Evolutionary conservation across 164 flowering plant species (phyloP), one percentile per base, ranked within the genome.

Genomic region (Buxus sempervirens): DNA sequence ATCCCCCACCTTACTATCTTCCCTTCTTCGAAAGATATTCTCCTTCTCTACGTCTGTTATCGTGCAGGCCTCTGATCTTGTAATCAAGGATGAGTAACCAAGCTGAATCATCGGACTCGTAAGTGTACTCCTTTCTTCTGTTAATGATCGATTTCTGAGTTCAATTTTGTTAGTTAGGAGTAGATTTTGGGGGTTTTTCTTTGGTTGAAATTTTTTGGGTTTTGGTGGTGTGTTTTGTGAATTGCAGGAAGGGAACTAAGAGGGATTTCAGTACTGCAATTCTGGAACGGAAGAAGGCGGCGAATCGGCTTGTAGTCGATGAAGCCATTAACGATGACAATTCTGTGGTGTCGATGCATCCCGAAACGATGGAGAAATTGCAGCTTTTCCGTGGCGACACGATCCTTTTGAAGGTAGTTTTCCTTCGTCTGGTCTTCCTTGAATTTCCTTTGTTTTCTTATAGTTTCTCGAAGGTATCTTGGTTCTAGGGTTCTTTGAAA

Each of bases 371-470:
- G 96, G 94, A 90, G 60, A 90, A 90, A 83, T 82, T 90, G 54
- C 89, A 87, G 82, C 86, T 90, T 60, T 90, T 90, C 72, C 89
- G 94, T 10, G 94, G 94, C 0, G 96, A 90, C 65, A 90, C 96
- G 0, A 83, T 90, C 70, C 66, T 87, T 42, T 79, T 90, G 58
- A 88, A 90, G 96, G 96, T 90, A 41, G 28, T 32, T 32, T 32
- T 0, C 19, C 15, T 32, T 51, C 22, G n/a, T 18, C 1, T 72
- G 36, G 18, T 38, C 22, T 60, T 19, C 38, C 38, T 32, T 3
- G 38, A 32, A 27, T 36, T 54, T 20, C 22, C 26, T 60, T 24
- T 14, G 13, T 42, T 61, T 64, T 38, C 41, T 26, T 42, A 45
- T 26, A 23, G 27, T 64, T 61, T 32, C 42, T 22, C 0, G 3